Conservation (phyloP, 1,139 yeast genomes). For the Pichia sp. region DNA sequence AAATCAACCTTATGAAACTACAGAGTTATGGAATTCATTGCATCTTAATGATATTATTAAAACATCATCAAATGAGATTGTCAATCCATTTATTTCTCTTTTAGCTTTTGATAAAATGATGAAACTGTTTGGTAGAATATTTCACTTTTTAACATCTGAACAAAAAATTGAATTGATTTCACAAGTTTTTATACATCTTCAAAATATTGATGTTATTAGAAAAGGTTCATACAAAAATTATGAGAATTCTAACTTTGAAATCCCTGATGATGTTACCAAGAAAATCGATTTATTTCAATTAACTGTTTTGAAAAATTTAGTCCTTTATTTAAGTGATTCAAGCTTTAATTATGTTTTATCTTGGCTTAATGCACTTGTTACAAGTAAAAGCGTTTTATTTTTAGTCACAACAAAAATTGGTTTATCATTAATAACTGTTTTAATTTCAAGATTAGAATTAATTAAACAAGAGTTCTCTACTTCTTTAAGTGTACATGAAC, state of each 20-base stretch:
- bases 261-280: conserved; percentile 52
- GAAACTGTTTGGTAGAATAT: conserved; percentile 81
- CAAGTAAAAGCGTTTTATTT: conserved; percentile 62
- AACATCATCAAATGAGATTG: conserved; percentile 45
- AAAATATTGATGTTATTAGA: conserved; percentile 71
- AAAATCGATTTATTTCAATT: conserved; percentile 76
- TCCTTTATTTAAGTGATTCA: conserved; percentile 79
- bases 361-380: conserved; percentile 67
- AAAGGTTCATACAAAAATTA: conserved; percentile 74
- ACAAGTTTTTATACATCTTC: conserved; percentile 74
- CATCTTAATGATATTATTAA: conserved; percentile 46
- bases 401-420: conserved; percentile 83
- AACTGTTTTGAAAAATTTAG: conserved; percentile 79
- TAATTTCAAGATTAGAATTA: conserved; percentile 87
- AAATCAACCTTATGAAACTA: conserved; percentile 46
- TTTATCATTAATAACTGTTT: conserved; percentile 76
- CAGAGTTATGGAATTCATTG: conserved; percentile 70
- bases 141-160: conserved; percentile 73
- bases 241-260: conserved; percentile 32
- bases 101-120: conserved; percentile 83
- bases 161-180: conserved; percentile 77
- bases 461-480: conserved; percentile 74
- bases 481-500: conserved; percentile 37
- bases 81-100: conserved; percentile 81
- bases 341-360: conserved; percentile 78